Base-by-base conservation (phyloP, 257 asterid species). In the Salvia hispanica region DNA sequence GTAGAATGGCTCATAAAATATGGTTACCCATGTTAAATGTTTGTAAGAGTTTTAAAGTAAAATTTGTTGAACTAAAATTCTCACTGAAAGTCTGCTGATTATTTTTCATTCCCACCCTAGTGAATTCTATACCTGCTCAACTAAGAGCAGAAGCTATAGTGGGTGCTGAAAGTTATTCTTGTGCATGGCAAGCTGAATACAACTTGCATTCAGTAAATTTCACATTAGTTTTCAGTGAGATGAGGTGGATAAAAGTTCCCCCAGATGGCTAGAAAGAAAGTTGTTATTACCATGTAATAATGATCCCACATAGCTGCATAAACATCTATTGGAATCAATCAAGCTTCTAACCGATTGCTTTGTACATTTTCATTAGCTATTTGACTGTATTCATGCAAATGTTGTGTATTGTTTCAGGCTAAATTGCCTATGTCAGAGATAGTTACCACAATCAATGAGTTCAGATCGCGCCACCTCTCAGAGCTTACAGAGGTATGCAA, bases 391-490 rank as follows among this genome's bases (percentile, higher is more conserved):
- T 12, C 11, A 39, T 45, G 44, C 21, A 11, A 50, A 56, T 58
- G 68, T 36, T 3, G 43, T 60, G 3, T 42, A 65, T 72, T 65
- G 68, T 71, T 78, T 43, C 82, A 91, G 97, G 93, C 96, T 71
- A 94, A 94, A 79, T 77, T 94, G 74, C 99, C 99, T 0, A 77
- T 66, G 80, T 76, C 99, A 4, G 99, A 94, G 87, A 94, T 94
- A 79, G 95, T 90, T 6, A 83, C 99, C 61, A 81, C 99, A 14
- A 91, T 94, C 60, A 94, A 94, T 3, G 99, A 94, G 79, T 94
- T 91, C 62, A 89, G 99, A 79, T 80, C 96, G 50, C 98, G 96
- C 71, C 99, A 94, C 78, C 96, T 94, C 68, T 84, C 99, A 28
- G 99, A 94, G 89, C 96, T 94, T 9, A 84, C 96, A 2, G 99